Evolutionary conservation across 2,329 filamentous ascomycete genomes (phyloP).

Genomic region (Penicillium sp.): DNA sequence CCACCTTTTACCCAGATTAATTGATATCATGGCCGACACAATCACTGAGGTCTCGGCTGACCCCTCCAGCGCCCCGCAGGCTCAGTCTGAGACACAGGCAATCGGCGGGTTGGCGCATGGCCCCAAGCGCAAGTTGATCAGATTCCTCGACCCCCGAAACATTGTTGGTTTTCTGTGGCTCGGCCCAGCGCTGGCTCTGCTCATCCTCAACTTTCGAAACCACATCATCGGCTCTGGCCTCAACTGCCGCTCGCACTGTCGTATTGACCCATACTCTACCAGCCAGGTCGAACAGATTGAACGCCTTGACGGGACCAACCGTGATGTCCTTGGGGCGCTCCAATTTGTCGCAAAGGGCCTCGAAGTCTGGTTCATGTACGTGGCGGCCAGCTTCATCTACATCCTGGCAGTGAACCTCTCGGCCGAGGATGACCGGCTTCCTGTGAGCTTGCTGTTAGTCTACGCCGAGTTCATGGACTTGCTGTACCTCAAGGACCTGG

Average conservation of each 20-base stretch:
- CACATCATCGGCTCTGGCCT: not conserved
- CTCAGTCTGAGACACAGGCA: not conserved
- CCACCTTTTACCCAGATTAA: not conserved
- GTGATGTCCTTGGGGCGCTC: not conserved
- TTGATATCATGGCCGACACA: not conserved
- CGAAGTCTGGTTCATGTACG: slow-evolving; percentile 8
- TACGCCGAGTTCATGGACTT: slow-evolving; percentile 4
- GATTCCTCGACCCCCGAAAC: not conserved
- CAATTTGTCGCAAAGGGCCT: slow-evolving; percentile 1
- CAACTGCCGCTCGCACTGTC: not conserved
- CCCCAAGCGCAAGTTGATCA: not conserved
- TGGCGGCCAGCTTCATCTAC: not conserved
- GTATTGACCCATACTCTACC: not conserved
- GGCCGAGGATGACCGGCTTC: not conserved
- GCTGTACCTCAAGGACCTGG: slow-evolving; percentile 3
- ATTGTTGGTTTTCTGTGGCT: not conserved
- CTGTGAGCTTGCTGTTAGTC: not conserved
- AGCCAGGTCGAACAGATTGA: slow-evolving; percentile 1
- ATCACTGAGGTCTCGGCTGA: not conserved
- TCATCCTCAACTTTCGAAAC: not conserved
- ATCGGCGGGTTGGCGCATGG: not conserved
- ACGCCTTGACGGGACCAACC: not conserved
- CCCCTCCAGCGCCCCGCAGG: not conserved
- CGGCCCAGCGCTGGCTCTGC: not conserved
- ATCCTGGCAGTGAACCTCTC: not conserved